Evolutionary conservation across 2,329 filamentous ascomycete genomes (phyloP).

Genomic region (Nannizziopsis arthrosporioides): DNA sequence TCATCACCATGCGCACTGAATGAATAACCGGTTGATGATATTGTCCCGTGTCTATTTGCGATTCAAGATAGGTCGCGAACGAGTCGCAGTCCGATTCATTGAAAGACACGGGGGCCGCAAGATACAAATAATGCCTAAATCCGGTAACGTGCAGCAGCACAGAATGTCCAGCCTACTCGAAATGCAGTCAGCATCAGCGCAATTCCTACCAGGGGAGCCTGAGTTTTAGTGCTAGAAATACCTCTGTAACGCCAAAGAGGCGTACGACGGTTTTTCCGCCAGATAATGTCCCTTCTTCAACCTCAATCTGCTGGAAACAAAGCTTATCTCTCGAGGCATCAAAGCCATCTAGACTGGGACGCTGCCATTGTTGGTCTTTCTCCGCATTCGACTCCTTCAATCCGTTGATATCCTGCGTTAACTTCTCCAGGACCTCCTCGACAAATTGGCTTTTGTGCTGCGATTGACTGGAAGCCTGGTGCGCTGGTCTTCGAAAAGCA

Average conservation of each 20-base stretch:
- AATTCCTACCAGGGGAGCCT: too few relatives aligned
- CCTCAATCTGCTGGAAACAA: slow-evolving; percentile 93
- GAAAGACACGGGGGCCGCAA: slow-evolving; percentile 77
- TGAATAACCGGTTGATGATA: slow-evolving; percentile 58
- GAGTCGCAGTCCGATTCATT: slow-evolving; percentile 61
- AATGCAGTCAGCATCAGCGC: background rate
- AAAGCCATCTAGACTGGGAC: slow-evolving; percentile 51
- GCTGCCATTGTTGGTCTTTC: slow-evolving; percentile 84
- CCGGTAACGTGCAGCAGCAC: slow-evolving; percentile 89
- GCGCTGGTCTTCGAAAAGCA: slow-evolving; percentile 43
- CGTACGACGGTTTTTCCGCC: slow-evolving; percentile 70
- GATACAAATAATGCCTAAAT: slow-evolving; percentile 92
- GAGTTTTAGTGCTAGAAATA: slow-evolving; percentile 27
- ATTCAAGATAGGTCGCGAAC: slow-evolving; percentile 72
- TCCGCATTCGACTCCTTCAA: slow-evolving; percentile 80
- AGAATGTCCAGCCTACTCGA: slow-evolving; percentile 58
- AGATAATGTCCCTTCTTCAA: slow-evolving; percentile 72
- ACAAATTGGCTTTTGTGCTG: slow-evolving; percentile 88
- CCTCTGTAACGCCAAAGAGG: slow-evolving; percentile 84
- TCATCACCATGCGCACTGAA: slow-evolving; percentile 67
- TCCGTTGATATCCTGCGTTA: slow-evolving; percentile 82
- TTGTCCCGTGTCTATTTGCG: slow-evolving; percentile 51
- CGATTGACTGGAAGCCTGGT: slow-evolving; percentile 51
- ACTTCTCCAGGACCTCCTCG: slow-evolving; percentile 83
- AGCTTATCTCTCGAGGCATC: slow-evolving; percentile 55